Evolutionary conservation across 2,329 filamentous ascomycete species (phyloP).

Genomic region (Botrytis cinerea): DNA sequence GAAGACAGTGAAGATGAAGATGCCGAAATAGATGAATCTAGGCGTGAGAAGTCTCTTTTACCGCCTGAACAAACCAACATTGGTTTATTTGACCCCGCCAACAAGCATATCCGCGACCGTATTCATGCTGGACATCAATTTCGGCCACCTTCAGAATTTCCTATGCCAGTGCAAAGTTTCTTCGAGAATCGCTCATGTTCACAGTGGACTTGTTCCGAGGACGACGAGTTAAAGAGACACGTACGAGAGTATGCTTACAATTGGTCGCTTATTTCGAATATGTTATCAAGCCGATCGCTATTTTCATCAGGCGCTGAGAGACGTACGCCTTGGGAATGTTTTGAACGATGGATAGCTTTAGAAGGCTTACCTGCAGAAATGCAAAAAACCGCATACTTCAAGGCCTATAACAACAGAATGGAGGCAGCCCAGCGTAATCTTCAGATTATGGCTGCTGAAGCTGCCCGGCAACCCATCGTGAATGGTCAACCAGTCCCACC

Average conservation of each 20-base stretch:
- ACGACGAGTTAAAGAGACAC: conserved; percentile 81
- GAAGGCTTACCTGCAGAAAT: conserved; percentile 91
- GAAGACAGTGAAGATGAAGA: conserved; percentile 70
- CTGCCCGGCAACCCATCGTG: conserved; percentile 40
- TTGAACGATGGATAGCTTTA: conserved; percentile 91
- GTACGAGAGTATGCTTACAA: conserved; percentile 96
- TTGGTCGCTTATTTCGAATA: conserved; percentile 89
- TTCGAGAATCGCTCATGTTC: conserved; percentile 86
- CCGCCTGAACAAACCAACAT: conserved; percentile 73
- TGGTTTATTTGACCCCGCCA: conserved; percentile 85
- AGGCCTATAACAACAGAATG: conserved; percentile 63
- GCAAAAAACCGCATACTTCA: conserved; percentile 94
- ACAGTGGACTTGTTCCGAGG: conserved; percentile 88
- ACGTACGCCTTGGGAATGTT: conserved; percentile 96
- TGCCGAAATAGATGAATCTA: conserved; percentile 39
- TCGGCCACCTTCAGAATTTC: conserved; percentile 84
- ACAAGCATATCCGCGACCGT: conserved; percentile 85
- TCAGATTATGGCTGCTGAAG: conserved; percentile 42
- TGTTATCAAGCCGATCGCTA: conserved; percentile 70
- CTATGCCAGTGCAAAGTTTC: conserved; percentile 87
- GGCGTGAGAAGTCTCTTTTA: conserved; percentile 47
- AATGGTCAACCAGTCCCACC: conserved; percentile 52
- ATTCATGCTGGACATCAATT: conserved; percentile 92
- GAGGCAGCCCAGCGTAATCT: conserved; percentile 59
- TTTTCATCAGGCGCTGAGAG: conserved; percentile 87